phyloP scores from a whole-genome alignment of 345 rosid genomes.

The Acer negundo region DNA sequence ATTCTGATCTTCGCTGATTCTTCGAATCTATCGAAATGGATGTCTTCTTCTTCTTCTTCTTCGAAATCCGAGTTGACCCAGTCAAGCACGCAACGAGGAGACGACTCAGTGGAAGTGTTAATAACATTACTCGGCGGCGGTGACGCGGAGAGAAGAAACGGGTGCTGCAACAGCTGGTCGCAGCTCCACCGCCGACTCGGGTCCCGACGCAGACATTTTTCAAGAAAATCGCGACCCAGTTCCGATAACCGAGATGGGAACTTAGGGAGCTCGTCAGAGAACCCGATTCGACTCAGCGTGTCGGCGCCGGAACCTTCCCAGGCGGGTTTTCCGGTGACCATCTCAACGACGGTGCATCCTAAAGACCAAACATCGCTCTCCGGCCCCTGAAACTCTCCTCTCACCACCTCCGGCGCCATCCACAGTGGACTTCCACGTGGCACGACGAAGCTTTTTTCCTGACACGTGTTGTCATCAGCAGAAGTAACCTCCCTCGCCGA shows the following conservation, averaged over 20 bases:
- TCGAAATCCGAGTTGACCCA: slow-evolving; percentile 47
- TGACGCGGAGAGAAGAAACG: slow-evolving; percentile 45
- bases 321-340: slow-evolving; percentile 68
- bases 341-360: slow-evolving; percentile 76
- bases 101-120: slow-evolving; percentile 32
- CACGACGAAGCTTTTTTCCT: background rate
- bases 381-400: slow-evolving; percentile 69
- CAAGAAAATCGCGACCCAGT: slow-evolving; percentile 61
- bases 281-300: slow-evolving; percentile 58
- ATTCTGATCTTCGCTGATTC: slow-evolving; percentile 28
- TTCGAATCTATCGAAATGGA: slow-evolving; percentile 11
- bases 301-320: slow-evolving; percentile 69
- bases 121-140: slow-evolving; percentile 10
- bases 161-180: slow-evolving; percentile 67
- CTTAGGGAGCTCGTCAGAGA: slow-evolving; percentile 50
- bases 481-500: slow-evolving; percentile 38
- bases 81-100: slow-evolving; percentile 80
- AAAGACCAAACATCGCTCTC: slow-evolving; percentile 85
- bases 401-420: slow-evolving; percentile 93
- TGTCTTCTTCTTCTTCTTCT: slow-evolving; percentile 1
- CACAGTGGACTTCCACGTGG: slow-evolving; percentile 89
- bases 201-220: slow-evolving; percentile 59
- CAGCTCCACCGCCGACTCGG: slow-evolving; percentile 66
- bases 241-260: slow-evolving; percentile 50
- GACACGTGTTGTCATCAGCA: background rate